Evolutionary conservation across 179 eudicot genomes (phyloP), one percentile per base, ranked within the genome.

Genomic region (Beta macrorhiza): DNA sequence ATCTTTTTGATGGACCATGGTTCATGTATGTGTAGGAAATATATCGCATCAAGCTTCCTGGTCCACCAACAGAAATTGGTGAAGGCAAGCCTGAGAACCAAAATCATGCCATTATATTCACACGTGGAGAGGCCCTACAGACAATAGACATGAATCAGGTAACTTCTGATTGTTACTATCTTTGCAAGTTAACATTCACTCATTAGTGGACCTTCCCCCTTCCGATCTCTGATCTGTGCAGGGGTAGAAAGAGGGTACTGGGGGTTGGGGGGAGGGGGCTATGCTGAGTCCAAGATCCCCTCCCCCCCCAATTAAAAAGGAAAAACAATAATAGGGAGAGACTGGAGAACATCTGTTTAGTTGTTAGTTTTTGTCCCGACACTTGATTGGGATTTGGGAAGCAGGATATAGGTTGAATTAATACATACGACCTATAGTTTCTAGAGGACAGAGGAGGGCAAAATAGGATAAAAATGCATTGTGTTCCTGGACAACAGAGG

Each of bases 41-140:
- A 86, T 95, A 95, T 76, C 97, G 99, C 53, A 95, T 95, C 87
- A 95, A 92, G 91, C 95, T 95, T 82, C 99, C 99, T 19, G 99
- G 99, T 57, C 90, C 91, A 58, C 98, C 99, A 29, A 88, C 92
- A 67, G 91, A 86, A 72, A 93, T 95, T 79, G 99, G 99, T 82
- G 99, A 95, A 92, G 99, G 98, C n/a, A 95, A 95, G 86, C 98
- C 99, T 78, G 99, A 95, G 87, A 95, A 95, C 86, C 99, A 95
- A 86, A 95, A 95, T 85, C 98, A 95, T 92, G 99, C 99, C 71
- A 93, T 95, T 78, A 90, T 95, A 83, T 95, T 95, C 82, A 95
- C 99, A 69, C 98, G 99, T 75, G 99, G 99, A 83, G 99, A 95
- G 87, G 99, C 98, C 68, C 85, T 95, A 76, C 99, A 95, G 83